These are phyloP conservation scores for Henckelia pumila DNA, from an alignment of 257 asterid species.

Conservation along the genomic window DNA sequence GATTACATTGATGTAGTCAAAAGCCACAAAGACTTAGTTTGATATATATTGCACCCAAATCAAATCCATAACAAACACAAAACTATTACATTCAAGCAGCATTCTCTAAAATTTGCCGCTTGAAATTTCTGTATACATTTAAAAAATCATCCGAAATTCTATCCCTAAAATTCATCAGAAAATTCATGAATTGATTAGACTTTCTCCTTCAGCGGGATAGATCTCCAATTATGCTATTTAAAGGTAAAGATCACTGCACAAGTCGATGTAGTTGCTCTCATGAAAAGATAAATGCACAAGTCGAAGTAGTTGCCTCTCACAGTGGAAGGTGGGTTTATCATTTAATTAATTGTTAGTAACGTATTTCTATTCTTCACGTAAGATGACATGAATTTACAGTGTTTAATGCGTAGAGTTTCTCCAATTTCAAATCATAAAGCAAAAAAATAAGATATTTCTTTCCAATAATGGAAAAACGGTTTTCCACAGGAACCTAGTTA, in stretches of 20 bases:
- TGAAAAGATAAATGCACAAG: background rate
- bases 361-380: background rate
- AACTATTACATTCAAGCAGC: background rate
- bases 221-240: too few relatives aligned
- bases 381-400: background rate
- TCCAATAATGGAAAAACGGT: background rate
- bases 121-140: background rate
- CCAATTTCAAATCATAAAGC: constrained; percentile 2
- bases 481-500: background rate
- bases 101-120: background rate
- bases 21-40: background rate
- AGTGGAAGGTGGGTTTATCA: background rate
- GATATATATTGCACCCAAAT: background rate
- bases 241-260: too few relatives aligned
- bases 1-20: background rate
- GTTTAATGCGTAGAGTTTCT: background rate
- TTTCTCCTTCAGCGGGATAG: background rate
- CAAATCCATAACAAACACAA: constrained; percentile 2
- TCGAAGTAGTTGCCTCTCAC: background rate
- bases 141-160: background rate
- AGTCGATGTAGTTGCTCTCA: background rate
- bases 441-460: constrained; percentile 1
- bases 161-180: background rate
- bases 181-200: background rate
- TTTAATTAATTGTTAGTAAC: background rate